Evolutionary conservation across 2,329 filamentous ascomycete species (phyloP), one percentile per base, ranked within the genome.

Genomic region (Colletotrichum orbiculare): DNA sequence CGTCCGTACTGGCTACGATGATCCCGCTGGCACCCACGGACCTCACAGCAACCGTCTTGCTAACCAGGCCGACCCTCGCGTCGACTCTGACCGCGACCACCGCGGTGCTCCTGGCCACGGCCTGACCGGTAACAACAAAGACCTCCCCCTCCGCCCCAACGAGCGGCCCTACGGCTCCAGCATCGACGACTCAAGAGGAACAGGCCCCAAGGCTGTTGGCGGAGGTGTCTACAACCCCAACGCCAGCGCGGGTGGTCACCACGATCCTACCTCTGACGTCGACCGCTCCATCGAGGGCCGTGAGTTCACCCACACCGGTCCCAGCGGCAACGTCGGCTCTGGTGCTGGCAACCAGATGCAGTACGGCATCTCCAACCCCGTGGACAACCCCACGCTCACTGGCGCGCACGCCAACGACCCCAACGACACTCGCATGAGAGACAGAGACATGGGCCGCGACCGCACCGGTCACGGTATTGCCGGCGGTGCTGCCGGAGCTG

Each of bases 81-180:
- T 67, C 2, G 64, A 67, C 33, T 65, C 64, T 12, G 64, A 67
- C 42, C 60, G 61, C 6, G 60, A 65, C 66, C 41, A 71, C 65
- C 50, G 68, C 68, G 66, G 58, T 8, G 60, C 54, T 17, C 57
- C 60, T 10, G n/a, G 35, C 11, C 25, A 25, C 25, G 41, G 48
- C 49, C 25, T 50, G 10, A 25, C 25, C 25, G 25, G 25, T 25
- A 25, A 25, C 25, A 55, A 66, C 63, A 67, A 66, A 17, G 57
- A 66, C 11, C 17, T 67, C 9, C 66, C 66, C 2, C 17, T 63
- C 8, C 66, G 63, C 39, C 66, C 62, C 49, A 60, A 66, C 41
- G 57, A 66, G 46, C 45, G 54, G 8, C 34, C 34, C 34, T 46
- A 46, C 9, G 38, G 45, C 39, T 46, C 54, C 6, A n/a, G 13